Base-by-base conservation (phyloP, 805 yeast species). In the Isabelozyma rhagii region DNA sequence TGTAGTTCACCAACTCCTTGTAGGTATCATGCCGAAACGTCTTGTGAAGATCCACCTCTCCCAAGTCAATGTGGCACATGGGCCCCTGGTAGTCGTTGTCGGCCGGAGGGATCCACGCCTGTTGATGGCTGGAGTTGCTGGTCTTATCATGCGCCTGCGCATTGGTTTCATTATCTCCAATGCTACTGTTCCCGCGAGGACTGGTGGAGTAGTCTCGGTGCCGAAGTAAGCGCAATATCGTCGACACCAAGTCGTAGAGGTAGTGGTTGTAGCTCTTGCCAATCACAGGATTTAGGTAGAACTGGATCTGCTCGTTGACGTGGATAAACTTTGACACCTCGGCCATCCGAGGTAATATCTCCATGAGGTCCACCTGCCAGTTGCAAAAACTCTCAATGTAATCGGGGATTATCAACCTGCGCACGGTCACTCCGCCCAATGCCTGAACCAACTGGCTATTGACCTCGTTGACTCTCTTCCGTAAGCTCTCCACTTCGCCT, bases 231-330 rank as follows among this genome's bases (percentile, higher is more conserved):
- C 21, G 15, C 15, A 54, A 36, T 13, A 54, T 28, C 10, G 44
- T 15, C 38, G 17, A 39, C 8, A 52, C 41, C 27, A 54, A 41
- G 31, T 55, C 56, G 31, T 38, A 47, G 36, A 49, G 43, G 44
- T 45, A 55, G 4, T 53, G 47, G 13, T 40, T 27, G 17, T 39
- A 44, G 15, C 47, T 41, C 14, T 55, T 55, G n/a, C 41, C 34
- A n/a, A 51, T 45, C 11, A 45, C 46, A 5, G 58, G 58, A 17
- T 47, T 49, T 10, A 55, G 39, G 38, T 55, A 55, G 41, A 51
- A 55, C 29, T 55, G 58, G 10, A 55, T 53, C 36, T 47, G 29
- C 31, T 43, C 47, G 41, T 53, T 52, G 13, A 48, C 53, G 53
- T 14, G 38, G 27, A 8, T 34, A 41, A 8, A 52, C 41, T 13